A percentile compares a stretch with the other conserved stretches of the same genome.
These are phyloP conservation scores for Malus hybrid DNA, from an alignment of 331 rosid genomes.

Conservation along the genomic window DNA sequence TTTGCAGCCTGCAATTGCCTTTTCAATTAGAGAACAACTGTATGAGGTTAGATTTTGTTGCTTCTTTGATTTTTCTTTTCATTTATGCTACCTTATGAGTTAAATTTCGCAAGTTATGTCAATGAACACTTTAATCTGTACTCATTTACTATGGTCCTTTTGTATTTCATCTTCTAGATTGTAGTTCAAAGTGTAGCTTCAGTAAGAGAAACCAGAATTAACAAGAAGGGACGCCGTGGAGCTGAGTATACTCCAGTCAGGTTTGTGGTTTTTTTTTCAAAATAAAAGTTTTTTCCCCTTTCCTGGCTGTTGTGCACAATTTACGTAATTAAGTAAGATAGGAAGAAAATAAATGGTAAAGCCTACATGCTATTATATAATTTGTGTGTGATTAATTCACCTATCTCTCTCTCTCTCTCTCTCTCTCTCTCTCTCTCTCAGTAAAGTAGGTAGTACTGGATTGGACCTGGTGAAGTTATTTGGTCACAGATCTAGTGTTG, in stretches of 20 bases:
- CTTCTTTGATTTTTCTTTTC: neutral
- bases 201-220: conserved; percentile 82
- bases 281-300: neutral
- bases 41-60: conserved; percentile 50
- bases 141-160: neutral
- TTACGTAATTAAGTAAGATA: neutral
- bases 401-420: neutral
- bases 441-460: conserved; percentile 68
- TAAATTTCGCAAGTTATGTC: neutral
- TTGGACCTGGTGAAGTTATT: conserved; percentile 88
- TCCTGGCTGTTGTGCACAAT: neutral
- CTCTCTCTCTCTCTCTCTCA: conserved; percentile 28
- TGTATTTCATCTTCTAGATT: conserved; percentile 39
- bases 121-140: neutral
- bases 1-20: conserved; percentile 80
- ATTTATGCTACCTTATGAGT: neutral
- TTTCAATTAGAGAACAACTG: conserved; percentile 87
- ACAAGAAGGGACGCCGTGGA: conserved; percentile 84
- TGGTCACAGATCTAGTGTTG: conserved; percentile 72
- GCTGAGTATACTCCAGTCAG: conserved; percentile 60
- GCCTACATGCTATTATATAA: neutral
- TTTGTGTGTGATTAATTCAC: neutral
- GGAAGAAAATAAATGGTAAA: neutral
- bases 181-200: conserved; percentile 86
- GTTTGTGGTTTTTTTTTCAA: conserved; percentile 13